A percentile compares a stretch with the other conserved stretches of the same genome.
Evolutionary conservation across 202 grass and related monocot species (phyloP).

Genomic region (Panicum hallii): DNA sequence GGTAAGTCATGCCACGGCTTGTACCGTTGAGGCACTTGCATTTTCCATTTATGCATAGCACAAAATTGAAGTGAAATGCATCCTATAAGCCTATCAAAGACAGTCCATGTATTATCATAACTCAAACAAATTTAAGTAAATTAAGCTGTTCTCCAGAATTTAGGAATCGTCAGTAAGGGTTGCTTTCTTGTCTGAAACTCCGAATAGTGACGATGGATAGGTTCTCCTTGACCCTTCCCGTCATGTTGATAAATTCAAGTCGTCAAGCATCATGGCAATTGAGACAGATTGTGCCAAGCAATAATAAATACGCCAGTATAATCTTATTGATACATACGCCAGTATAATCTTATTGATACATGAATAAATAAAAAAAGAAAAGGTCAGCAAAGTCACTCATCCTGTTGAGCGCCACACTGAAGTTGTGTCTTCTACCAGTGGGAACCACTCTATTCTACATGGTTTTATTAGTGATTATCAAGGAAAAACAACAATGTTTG

Average conservation of each 20-base stretch:
- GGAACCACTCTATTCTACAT: conserved; percentile 14
- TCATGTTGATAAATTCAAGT: too few species aligned
- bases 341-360: too few species aligned
- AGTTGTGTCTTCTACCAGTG: background rate
- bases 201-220: background rate
- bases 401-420: background rate
- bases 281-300: background rate
- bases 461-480: conserved; percentile 30
- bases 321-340: background rate
- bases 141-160: background rate
- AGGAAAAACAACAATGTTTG: conserved; percentile 19
- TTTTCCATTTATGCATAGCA: too few species aligned
- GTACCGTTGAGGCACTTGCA: too few species aligned
- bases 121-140: too few species aligned
- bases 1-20: too few species aligned
- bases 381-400: background rate
- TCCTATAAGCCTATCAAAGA: too few species aligned
- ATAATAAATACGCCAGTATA: background rate
- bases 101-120: too few species aligned
- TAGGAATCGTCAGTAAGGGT: background rate
- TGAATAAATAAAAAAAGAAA: background rate
- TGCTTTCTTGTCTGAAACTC: background rate
- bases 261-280: background rate
- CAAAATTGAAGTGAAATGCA: too few species aligned
- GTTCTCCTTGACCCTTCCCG: background rate